Base-by-base conservation (phyloP, 306 rosid genomes). In the Cucurbita moschata region DNA sequence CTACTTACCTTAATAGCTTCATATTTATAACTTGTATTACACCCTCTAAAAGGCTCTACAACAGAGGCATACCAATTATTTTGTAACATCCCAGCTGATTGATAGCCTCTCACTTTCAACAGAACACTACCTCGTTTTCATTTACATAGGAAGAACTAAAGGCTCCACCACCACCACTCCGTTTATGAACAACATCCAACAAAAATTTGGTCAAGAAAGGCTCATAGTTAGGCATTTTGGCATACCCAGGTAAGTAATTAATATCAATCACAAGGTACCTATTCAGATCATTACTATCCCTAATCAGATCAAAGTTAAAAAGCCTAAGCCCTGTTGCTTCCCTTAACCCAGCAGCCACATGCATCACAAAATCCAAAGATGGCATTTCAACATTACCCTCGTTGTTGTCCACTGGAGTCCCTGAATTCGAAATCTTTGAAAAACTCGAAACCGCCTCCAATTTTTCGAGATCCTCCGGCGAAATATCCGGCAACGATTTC, bases 241-340 rank as follows among this genome's bases (percentile, higher is more conserved):
- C 98, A 76, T 94, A 94, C 69, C 98, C 98, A n/a, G 98, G 98
- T 77, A 94, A 94, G 54, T 94, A 94, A 62, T 94, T 94, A 21
- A 94, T 94, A 78, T 94, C 98, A 62, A 94, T 85, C 46, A 94
- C 89, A 65, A 94, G 88, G 65, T 94, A 94, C 39, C 98, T 88
- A 49, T 89, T 87, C 38, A 86, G 89, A 60, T 54, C 83, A 74
- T 86, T 82, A 3, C 90, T 77, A 35, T 94, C 98, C 54, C 98
- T 72, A 55, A 94, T 94, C 49, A 94, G 90, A 75, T 94, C 98
- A 16, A 94, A 94, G 71, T 94, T 94, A 71, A 94, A 94, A 42
- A 94, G 83, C 73, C 87, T 89, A 82, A 94, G 71, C 66, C 80
- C 85, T 81, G 91, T 58, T 0, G 85, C 92, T 1, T 46, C 75